phyloP scores from a whole-genome alignment of 805 yeast genomes.

The Grigorovia yakushimaensis region DNA sequence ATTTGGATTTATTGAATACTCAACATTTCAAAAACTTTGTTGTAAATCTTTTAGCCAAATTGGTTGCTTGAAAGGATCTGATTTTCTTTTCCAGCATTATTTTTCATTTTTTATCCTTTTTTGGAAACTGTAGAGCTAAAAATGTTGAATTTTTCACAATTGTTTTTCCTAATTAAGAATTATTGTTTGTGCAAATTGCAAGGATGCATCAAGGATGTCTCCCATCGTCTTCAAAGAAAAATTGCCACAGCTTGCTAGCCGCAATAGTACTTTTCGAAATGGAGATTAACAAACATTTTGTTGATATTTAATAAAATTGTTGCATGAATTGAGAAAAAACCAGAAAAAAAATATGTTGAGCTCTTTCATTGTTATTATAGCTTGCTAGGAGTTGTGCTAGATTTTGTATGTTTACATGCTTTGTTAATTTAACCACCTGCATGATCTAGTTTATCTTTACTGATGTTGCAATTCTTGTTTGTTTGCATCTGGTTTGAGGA shows the following conservation, averaged over 20 bases:
- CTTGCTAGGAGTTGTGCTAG: neutral
- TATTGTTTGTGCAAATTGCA: too few species aligned
- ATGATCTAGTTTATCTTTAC: too few species aligned
- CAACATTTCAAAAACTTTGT: neutral
- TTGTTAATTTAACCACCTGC: neutral
- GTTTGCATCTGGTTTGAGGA: too few species aligned
- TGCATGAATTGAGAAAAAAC: neutral
- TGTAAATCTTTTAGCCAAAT: neutral
- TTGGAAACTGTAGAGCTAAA: neutral
- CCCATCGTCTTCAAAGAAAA: too few species aligned
- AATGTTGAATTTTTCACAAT: neutral
- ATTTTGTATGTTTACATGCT: neutral
- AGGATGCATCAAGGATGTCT: too few species aligned
- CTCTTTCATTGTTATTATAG: neutral
- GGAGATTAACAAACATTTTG: neutral
- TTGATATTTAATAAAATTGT: neutral
- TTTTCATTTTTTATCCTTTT: neutral
- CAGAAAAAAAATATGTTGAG: neutral
- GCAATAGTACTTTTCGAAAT: neutral
- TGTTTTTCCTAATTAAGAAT: neutral
- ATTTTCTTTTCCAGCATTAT: neutral
- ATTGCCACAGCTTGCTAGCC: too few species aligned
- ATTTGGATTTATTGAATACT: neutral
- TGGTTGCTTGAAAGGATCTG: neutral
- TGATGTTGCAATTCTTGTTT: too few species aligned